Evolutionary conservation across 2,329 filamentous ascomycete genomes (phyloP), one percentile per base, ranked within the genome.

Genomic region (Sporothrix schenckii): DNA sequence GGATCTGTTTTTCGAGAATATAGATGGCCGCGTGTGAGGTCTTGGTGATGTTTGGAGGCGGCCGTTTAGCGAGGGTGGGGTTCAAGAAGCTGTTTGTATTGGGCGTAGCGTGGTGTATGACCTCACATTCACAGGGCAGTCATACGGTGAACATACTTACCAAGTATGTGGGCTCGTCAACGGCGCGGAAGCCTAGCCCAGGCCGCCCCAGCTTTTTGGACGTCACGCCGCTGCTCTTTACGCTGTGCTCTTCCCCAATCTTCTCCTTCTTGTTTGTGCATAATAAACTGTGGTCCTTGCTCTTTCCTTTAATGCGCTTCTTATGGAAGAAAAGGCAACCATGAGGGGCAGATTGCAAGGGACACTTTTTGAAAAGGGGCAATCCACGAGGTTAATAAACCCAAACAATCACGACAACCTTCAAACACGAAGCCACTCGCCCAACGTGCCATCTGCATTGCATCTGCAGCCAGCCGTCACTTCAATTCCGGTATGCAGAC

Each of bases 101-200:
- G 44, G 61, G 61, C 24, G 61, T 65, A 65, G 61, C 61, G 61
- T 24, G n/a, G 39, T 34, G 61, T 50, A 65, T 65, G 61, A 65
- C 61, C 61, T 65, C 61, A 65, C 61, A 49, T 16, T 30, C 39
- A 21, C 19, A 39, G 56, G 56, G 16, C 34, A 24, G 53, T 34
- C 27, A 30, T 30, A 30, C 4, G 27, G 27, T n/a, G 54, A 14
- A 13, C 41, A 13, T 3, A 39, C 58, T 5, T 39, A n/a, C 30
- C 9, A n/a, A 19, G n/a, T 27, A 47, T 61, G 39, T 21, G 58
- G 39, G 58, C 41, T 63, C 58, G 58, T 47, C 58, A 63, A 63
- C n/a, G 58, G 39, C 16, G 58, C 13, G 39, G 58, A 63, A 63
- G 58, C 58, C 58, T 63, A 63, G 34, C n/a, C n/a, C 39, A 61